Percentiles rank a stretch among this genome's conserved stretches.
Evolutionary conservation across 495 filamentous ascomycete genomes (phyloP).

Genomic region (Hyaloscypha variabilis): DNA sequence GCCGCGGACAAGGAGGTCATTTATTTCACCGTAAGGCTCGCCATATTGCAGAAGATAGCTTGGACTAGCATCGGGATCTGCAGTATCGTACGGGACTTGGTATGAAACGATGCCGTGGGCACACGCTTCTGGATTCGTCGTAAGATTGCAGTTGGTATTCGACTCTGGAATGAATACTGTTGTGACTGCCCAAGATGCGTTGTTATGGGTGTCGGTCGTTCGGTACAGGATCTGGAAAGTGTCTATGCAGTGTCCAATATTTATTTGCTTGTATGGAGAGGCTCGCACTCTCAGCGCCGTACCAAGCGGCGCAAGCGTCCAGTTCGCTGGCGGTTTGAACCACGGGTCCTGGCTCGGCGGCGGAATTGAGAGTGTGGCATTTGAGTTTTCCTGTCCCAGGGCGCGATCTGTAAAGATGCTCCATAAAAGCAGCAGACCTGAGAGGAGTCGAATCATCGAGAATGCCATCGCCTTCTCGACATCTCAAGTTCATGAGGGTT

Average conservation of each 20-base stretch:
- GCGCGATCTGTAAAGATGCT: no score
- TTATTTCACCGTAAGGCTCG: constrained; percentile 35
- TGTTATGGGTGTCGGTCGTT: constrained; percentile 44
- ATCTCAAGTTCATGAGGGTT: no score
- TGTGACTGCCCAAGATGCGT: constrained; percentile 49
- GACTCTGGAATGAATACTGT: constrained; percentile 47
- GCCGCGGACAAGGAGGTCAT: constrained; percentile 38
- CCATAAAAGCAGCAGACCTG: no score
- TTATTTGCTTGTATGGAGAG: not conserved
- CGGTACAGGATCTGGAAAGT: constrained; percentile 46
- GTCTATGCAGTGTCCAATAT: not conserved
- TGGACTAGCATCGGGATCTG: constrained; percentile 17
- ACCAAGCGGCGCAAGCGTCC: not conserved
- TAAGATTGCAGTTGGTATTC: constrained; percentile 3
- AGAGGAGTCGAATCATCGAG: no score
- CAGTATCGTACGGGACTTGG: constrained; percentile 46
- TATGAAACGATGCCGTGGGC: constrained; percentile 43
- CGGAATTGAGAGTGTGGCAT: not conserved
- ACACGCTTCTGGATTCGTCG: constrained; percentile 22
- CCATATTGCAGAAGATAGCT: constrained; percentile 32
- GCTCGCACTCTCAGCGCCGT: not conserved
- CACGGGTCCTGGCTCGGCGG: not conserved
- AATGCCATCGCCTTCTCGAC: no score
- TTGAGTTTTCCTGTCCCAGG: no score
- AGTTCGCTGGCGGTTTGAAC: not conserved